phyloP scores from a whole-genome alignment of 2,329 filamentous ascomycete species.

The Hyphodiscus sp. region DNA sequence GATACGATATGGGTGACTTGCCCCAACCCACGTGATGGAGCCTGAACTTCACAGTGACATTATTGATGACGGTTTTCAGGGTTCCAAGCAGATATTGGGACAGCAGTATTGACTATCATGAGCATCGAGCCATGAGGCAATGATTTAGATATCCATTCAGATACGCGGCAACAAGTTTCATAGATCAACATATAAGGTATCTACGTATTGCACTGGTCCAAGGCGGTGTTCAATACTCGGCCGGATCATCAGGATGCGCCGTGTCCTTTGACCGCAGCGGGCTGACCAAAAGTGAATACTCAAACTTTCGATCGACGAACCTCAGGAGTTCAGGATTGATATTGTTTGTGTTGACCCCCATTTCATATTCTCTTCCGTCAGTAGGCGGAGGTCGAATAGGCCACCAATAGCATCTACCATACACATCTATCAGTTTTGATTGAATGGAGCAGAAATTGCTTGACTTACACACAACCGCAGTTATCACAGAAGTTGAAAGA shows the following conservation, averaged over 20 bases:
- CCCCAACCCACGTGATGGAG: too few relatives aligned
- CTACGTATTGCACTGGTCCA: constrained; percentile 9
- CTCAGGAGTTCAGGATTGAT: constrained; percentile 11
- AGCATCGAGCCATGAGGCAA: background rate
- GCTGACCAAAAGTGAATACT: constrained; percentile 5
- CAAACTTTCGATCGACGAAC: constrained; percentile 12
- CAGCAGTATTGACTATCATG: too few relatives aligned
- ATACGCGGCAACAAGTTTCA: constrained; percentile 8
- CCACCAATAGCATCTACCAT: constrained; percentile 13
- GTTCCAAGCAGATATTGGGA: too few relatives aligned
- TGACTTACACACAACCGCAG: constrained; percentile 15
- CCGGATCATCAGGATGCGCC: constrained; percentile 12
- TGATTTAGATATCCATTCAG: constrained; percentile 8
- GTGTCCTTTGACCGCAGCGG: constrained; percentile 12
- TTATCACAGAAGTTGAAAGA: constrained; percentile 15
- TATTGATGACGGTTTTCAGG: too few relatives aligned
- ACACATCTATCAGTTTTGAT: constrained; percentile 10
- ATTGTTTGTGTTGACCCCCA: constrained; percentile 13
- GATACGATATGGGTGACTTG: too few relatives aligned
- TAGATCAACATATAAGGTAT: constrained; percentile 9
- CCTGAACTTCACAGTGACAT: too few relatives aligned
- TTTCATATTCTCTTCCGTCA: constrained; percentile 10
- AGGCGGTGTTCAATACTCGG: constrained; percentile 10
- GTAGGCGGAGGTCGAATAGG: constrained; percentile 9
- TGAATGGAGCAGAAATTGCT: constrained; percentile 9